Base-by-base conservation (phyloP, 306 rosid species). In the Cyamopsis tetragonoloba region DNA sequence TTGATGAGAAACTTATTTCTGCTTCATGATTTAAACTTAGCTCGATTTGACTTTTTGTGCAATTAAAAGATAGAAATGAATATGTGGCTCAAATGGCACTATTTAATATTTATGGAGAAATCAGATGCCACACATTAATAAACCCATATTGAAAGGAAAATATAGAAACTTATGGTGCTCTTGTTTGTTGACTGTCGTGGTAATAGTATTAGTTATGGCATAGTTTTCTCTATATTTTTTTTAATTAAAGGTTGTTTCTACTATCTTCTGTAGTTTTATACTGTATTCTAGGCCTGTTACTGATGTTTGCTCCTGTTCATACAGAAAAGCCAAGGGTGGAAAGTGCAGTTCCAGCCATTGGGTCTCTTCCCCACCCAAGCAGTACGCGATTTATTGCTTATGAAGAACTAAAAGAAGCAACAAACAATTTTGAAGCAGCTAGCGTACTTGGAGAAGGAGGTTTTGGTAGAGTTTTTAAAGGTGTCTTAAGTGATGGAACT, bases 381-480 rank as follows among this genome's bases (percentile, higher is more conserved):
- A 93, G 99, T 77, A 90, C 93, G 27, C 86, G 99, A 24, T 90
- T 86, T 83, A 83, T 93, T 79, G 85, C 92, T 59, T 88, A 83
- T 61, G 99, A 93, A 75, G 99, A 95, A 78, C 99, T 95, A 68
- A 88, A 83, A 78, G 96, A 83, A 73, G 97, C 99, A 70, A 93
- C 99, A 53, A 90, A 86, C 77, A 90, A 93, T 85, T 93, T 93
- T 79, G 95, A 90, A 83, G 14, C 85, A 43, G 80, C 88, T 11
- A 88, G 95, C 39, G 35, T 90, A 38, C 86, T 95, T 34, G 99
- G 99, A 82, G 99, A 95, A 84, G 97, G 97, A 47, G 95, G 97
- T 43, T 90, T 95, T 71, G 99, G 99, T 71, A 83, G 68, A 79
- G 97, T 95, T 53, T 95, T 83, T 72, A 95, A 85, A 86, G 99